Base-by-base conservation (phyloP, 2,329 filamentous ascomycete genomes). In the Metarhizium robertsii region DNA sequence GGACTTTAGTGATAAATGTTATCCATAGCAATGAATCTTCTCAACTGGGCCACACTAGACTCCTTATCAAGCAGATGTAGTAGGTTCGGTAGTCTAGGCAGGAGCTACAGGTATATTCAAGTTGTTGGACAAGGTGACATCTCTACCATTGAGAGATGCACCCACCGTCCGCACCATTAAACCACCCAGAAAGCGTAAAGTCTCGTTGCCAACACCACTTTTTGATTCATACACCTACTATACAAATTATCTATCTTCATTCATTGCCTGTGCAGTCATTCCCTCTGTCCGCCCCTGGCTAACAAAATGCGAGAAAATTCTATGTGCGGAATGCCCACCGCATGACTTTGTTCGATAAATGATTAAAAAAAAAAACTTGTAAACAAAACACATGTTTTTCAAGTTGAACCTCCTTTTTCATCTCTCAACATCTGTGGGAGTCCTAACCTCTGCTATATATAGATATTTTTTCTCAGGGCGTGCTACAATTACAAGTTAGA, bases 181-280 rank as follows among this genome's bases (percentile, higher is more conserved):
- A 40, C 1, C 4, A 40, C 11, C 5, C 11, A 40, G 14, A 16
- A 13, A 13, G 14, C 2, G 18, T 14, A 25, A 4, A 48, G 18
- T 4, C 25, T 25, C 25, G 13, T 30, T 48, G 45, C 29, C 46
- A 50, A 42, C 25, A 30, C 16, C 47, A 50, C 16, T 45, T 32
- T 20, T 18, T 20, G 11, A 51, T 52, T 52, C 52, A 25, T 57
- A 52, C 52, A 54, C n/a, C 42, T 54, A 57, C 25, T 57, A 54
- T 57, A 54, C 55, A 54, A 49, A 45, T 53, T 50, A 34, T 52
- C 32, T 40, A 45, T 38, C 32, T 50, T 42, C 20, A 11, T 30
- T 18, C 45, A 48, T 48, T 48, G 45, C 25, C 45, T 14, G 45
- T 16, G 45, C 45, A 30, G 45, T 42, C 52, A 45, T 36, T 20